Evolutionary conservation across 345 rosid species (phyloP), one percentile per base, ranked within the genome.

Genomic region (Mallotus nudiflorus): DNA sequence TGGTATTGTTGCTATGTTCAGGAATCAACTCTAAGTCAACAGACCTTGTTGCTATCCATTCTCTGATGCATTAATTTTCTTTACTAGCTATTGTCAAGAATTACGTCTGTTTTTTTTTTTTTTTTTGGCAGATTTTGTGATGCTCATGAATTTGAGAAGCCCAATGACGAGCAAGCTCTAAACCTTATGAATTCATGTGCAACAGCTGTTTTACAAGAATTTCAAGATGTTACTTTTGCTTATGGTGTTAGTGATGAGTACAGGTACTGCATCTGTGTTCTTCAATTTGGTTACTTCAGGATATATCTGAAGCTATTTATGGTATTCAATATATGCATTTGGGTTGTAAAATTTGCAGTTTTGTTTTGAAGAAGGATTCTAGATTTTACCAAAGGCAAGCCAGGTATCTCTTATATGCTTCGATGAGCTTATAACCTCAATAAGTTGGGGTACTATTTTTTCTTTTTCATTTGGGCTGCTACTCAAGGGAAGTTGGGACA

Each of bases 211-310:
- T 76, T 89, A 46, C 68, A 87, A 80, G 97, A 92, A 77, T 89
- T 88, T 79, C 58, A 78, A 70, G 97, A 92, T 69, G 76, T 88
- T 75, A 66, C 73, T 46, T 90, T 94, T 74, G 80, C 93, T 42
- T 94, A 88, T 77, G 96, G 97, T 57, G 96, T 85, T 60, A 94
- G 97, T 74, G 97, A 91, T 75, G 97, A 92, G 85, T 95, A 95
- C 80, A 95, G 97, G 93, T 90, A 70, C 24, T 13, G 27, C 0
- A n/a, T 77, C 45, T 71, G 48, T 57, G 46, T 56, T 60, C 24
- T 60, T 27, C 2, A 10, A n/a, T 49, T 68, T 62, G 42, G 70
- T 48, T 24, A 53, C 48, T 66, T 62, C 57, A 15, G 16, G 56
- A 27, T 70, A n/a, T 62, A 35, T 27, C 76, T 76, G 28, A 1